phyloP scores from a whole-genome alignment of 208 protist genomes.

The Trypanosomatidae sp. region DNA sequence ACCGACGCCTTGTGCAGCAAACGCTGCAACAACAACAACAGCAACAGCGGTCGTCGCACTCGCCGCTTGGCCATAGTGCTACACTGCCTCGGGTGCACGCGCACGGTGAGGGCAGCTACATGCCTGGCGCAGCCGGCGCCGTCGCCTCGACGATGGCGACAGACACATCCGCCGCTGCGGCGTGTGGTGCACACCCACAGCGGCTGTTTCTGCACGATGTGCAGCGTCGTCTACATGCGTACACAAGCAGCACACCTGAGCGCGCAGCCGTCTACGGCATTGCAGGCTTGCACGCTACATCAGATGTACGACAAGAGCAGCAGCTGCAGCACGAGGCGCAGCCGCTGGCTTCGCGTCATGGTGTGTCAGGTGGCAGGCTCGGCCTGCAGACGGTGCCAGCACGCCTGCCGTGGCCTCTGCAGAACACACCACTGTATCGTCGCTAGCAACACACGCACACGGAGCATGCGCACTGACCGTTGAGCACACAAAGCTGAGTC shows the following conservation, averaged over 20 bases:
- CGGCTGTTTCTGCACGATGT: slow-evolving; percentile 35
- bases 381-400: slow-evolving; percentile 47
- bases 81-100: too few relatives aligned
- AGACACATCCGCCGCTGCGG: too few relatives aligned
- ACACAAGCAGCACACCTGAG: slow-evolving; percentile 22
- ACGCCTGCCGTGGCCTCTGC: slow-evolving; percentile 47
- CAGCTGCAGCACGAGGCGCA: too few relatives aligned
- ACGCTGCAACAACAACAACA: slow-evolving; percentile 12
- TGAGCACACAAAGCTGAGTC: too few relatives aligned
- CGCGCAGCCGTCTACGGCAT: slow-evolving; percentile 12
- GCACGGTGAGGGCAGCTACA: too few relatives aligned
- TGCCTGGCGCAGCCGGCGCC: too few relatives aligned
- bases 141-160: too few relatives aligned
- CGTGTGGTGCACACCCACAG: slow-evolving; percentile 11
- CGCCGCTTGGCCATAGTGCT: not conserved
- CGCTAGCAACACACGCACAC: not conserved
- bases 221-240: slow-evolving; percentile 24
- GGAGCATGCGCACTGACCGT: too few relatives aligned
- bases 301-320: slow-evolving; percentile 26
- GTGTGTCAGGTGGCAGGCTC: slow-evolving; percentile 29
- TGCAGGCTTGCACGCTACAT: slow-evolving; percentile 17
- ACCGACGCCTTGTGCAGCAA: slow-evolving; percentile 27
- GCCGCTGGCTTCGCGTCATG: too few relatives aligned
- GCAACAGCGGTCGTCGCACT: too few relatives aligned
- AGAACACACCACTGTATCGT: slow-evolving; percentile 3